Percentiles rank a stretch among this genome's conserved stretches.
Conservation (phyloP, 164 flowering plant species). For the Berberis thunbergii region DNA sequence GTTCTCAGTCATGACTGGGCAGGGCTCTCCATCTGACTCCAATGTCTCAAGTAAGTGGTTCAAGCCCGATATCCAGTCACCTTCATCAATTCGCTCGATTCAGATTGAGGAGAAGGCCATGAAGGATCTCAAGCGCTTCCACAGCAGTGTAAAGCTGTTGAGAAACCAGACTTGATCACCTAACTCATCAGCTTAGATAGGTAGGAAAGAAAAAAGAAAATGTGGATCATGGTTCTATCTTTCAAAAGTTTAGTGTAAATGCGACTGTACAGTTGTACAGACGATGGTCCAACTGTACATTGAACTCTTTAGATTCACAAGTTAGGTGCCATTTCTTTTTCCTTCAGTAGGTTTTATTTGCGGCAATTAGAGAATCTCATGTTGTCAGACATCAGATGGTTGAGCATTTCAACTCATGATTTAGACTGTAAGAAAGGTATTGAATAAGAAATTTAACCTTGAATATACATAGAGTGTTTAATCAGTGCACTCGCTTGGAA, state of each 20-base stretch:
- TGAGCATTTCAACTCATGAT: too few relatives aligned
- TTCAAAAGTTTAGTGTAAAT: slow-evolving; percentile 11
- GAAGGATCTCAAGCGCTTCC: slow-evolving; percentile 89
- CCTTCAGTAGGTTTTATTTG: background rate
- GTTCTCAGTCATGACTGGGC: slow-evolving; percentile 49
- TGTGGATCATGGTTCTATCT: background rate
- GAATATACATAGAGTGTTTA: too few relatives aligned
- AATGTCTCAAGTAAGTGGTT: slow-evolving; percentile 70
- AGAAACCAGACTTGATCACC: slow-evolving; percentile 36
- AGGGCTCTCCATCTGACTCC: slow-evolving; percentile 82
- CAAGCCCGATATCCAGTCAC: slow-evolving; percentile 63
- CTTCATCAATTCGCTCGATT: slow-evolving; percentile 87
- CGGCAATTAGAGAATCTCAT: too few relatives aligned
- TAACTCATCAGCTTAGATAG: slow-evolving; percentile 3
- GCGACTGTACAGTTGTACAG: slow-evolving; percentile 24
- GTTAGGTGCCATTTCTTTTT: slow-evolving; percentile 3
- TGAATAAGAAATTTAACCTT: too few relatives aligned
- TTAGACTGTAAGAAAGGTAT: background rate
- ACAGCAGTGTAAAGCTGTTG: slow-evolving; percentile 78
- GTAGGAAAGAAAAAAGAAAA: background rate
- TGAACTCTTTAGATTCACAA: slow-evolving; percentile 7
- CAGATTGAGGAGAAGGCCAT: slow-evolving; percentile 97
- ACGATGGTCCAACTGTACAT: slow-evolving; percentile 23
- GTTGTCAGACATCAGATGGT: too few relatives aligned
- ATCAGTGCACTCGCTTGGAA: too few relatives aligned